Conservation (phyloP, 2,329 filamentous ascomycete species). For the Beauveria brongniartii region DNA sequence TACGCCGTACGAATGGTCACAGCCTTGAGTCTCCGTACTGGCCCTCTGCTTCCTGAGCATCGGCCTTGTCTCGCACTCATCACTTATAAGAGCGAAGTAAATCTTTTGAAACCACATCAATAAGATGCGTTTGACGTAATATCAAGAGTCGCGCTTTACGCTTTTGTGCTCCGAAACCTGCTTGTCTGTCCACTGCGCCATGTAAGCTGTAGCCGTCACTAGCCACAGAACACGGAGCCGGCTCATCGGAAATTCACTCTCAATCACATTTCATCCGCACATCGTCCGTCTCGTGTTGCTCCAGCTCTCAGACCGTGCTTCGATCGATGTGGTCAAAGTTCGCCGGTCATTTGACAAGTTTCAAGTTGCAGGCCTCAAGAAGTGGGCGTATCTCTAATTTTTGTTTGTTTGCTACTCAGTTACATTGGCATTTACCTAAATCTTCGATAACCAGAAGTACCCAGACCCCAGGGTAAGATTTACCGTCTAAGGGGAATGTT, state of each 20-base stretch:
- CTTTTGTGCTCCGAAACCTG: background rate
- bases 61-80: too few relatives aligned
- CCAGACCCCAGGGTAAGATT: background rate
- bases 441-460: background rate
- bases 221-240: background rate
- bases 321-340: background rate
- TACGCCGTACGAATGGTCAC: background rate
- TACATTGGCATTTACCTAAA: background rate
- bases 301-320: background rate
- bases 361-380: background rate
- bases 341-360: background rate
- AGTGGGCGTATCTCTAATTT: background rate
- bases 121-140: too few relatives aligned
- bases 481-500: background rate
- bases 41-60: too few relatives aligned
- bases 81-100: too few relatives aligned
- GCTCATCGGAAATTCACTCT: background rate
- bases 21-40: background rate
- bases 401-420: background rate
- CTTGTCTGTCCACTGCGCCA: background rate
- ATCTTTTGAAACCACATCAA: too few relatives aligned
- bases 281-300: background rate
- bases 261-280: background rate
- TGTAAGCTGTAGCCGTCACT: background rate
- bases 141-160: too few relatives aligned